Percentiles rank a stretch among this genome's conserved stretches.
These are phyloP conservation scores for Lotus japonicus DNA, from an alignment of 306 rosid species.

Conservation along the genomic window DNA sequence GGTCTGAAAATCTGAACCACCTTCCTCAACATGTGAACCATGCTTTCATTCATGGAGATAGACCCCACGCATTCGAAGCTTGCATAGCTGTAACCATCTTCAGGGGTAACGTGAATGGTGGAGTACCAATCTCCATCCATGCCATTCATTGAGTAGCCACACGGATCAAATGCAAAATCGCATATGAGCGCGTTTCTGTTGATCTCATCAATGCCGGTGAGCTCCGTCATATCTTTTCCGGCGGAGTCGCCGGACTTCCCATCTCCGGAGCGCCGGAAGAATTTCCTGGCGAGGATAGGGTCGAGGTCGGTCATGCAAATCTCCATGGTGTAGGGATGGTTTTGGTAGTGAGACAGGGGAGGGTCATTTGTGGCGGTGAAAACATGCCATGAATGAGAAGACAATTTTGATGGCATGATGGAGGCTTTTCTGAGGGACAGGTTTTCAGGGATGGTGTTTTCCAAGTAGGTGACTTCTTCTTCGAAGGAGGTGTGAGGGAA, in stretches of 20 bases:
- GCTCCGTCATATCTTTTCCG: conserved; percentile 85
- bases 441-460: conserved; percentile 46
- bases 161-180: conserved; percentile 84
- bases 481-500: conserved; percentile 80
- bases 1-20: conserved; percentile 85
- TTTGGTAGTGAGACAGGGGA: not conserved
- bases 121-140: conserved; percentile 78
- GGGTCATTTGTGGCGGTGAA: conserved; percentile 51
- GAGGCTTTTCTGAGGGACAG: conserved; percentile 79
- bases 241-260: conserved; percentile 55
- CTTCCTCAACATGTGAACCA: conserved; percentile 55
- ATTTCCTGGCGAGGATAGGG: conserved; percentile 55
- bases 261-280: conserved; percentile 46
- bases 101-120: conserved; percentile 92
- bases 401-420: conserved; percentile 74
- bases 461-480: conserved; percentile 66
- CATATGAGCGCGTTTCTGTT: conserved; percentile 64
- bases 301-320: conserved; percentile 97
- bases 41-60: conserved; percentile 28
- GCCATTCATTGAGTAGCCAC: conserved; percentile 95
- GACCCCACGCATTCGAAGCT: conserved; percentile 82
- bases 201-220: conserved; percentile 65
- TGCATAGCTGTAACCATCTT: conserved; percentile 91
- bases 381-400: conserved; percentile 86
- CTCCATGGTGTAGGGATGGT: conserved; percentile 47